A percentile compares a stretch with the other conserved stretches of the same genome.
Conservation (phyloP, 495 filamentous ascomycete genomes). For the Stereocaulon alpinum region DNA sequence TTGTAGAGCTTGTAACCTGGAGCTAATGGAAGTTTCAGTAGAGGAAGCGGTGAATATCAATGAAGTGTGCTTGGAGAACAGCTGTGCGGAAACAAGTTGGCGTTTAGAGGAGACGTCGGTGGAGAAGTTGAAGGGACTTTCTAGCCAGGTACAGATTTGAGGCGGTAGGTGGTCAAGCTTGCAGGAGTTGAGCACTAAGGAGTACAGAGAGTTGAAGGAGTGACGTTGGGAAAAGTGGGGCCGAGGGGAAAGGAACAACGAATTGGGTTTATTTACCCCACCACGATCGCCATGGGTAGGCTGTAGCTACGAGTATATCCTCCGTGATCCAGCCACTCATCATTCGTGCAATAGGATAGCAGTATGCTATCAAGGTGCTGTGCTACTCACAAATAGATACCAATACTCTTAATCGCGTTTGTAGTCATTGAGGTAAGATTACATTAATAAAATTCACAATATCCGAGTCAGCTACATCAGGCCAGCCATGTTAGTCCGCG, state of each 20-base stretch:
- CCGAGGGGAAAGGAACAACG: background rate
- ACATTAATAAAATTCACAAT: no score
- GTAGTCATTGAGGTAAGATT: no score
- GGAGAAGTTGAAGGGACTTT: background rate
- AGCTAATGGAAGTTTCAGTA: background rate
- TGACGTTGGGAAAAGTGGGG: constrained; percentile 4
- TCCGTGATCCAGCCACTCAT: no score
- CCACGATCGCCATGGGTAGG: background rate
- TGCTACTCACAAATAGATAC: no score
- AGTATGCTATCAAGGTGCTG: no score
- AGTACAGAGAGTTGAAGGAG: background rate
- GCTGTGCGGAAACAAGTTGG: background rate
- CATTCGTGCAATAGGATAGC: no score
- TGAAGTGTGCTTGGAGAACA: background rate
- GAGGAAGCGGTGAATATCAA: background rate
- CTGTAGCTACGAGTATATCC: no score
- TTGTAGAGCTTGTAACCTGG: background rate
- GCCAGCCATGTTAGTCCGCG: background rate
- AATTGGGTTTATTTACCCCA: background rate
- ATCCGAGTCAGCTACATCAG: background rate
- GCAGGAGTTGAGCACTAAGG: background rate
- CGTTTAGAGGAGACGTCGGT: background rate
- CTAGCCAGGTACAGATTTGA: background rate
- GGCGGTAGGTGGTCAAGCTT: background rate
- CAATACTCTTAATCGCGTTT: no score